phyloP scores from a whole-genome alignment of 1,139 yeast genomes.

The Nakaseomyces nivariensis region DNA sequence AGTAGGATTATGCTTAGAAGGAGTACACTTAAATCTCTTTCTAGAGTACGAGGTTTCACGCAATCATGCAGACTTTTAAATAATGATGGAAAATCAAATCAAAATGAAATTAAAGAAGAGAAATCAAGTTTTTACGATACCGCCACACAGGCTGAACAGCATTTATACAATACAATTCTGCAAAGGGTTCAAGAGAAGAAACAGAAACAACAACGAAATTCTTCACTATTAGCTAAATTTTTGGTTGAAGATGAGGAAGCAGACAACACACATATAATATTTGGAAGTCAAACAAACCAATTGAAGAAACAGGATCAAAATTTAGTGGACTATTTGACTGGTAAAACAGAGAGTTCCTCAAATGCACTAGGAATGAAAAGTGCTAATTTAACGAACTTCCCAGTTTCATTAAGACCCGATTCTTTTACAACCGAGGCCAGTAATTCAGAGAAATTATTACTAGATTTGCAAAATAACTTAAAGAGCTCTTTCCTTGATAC shows the following conservation, averaged over 20 bases:
- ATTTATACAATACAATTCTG: constrained; percentile 16
- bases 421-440: background rate
- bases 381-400: background rate
- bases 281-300: background rate
- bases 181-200: constrained; percentile 16
- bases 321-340: background rate
- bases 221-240: constrained; percentile 5
- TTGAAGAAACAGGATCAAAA: constrained; percentile 4
- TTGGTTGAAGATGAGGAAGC: constrained; percentile 6
- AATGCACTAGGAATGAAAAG: background rate
- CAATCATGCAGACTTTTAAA: background rate
- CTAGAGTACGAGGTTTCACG: background rate
- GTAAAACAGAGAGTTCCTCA: background rate
- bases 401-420: background rate
- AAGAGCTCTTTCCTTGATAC: background rate
- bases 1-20: background rate
- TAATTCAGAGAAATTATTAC: background rate
- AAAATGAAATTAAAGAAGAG: constrained; percentile 2
- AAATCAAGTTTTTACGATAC: constrained; percentile 9
- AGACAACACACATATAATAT: constrained; percentile 3
- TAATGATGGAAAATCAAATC: background rate
- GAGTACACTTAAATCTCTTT: background rate
- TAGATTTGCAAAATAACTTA: background rate
- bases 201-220: constrained; percentile 10
- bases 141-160: constrained; percentile 16